Conservation (phyloP, 2,329 filamentous ascomycete genomes). For the Ascosphaera pollenicola region DNA sequence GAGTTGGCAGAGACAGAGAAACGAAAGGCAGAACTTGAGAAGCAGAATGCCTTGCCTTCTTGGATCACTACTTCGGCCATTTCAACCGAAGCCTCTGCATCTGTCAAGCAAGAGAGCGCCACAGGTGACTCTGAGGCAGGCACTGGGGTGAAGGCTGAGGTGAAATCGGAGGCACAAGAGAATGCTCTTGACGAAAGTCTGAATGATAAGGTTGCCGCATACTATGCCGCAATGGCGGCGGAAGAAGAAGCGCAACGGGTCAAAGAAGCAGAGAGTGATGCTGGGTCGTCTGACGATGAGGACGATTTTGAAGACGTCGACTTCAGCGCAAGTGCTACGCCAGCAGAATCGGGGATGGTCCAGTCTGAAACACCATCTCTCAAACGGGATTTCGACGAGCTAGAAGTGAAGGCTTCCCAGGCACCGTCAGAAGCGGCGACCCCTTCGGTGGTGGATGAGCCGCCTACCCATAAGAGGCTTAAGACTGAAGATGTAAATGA, state of each 20-base stretch:
- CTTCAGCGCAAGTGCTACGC: constrained; percentile 9
- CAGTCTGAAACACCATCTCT: too few relatives aligned
- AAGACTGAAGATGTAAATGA: too few relatives aligned
- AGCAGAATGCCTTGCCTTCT: constrained; percentile 29
- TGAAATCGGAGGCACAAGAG: constrained; percentile 20
- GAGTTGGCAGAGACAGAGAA: constrained; percentile 26
- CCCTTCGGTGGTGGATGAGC: too few relatives aligned
- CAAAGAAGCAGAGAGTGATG: constrained; percentile 16
- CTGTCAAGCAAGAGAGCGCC: constrained; percentile 2
- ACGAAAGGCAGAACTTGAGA: constrained; percentile 25
- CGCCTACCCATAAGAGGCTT: too few relatives aligned
- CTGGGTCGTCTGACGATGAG: constrained; percentile 18
- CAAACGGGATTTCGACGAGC: too few relatives aligned
- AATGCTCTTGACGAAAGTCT: constrained; percentile 17
- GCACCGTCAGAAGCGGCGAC: too few relatives aligned
- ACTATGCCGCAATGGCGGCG: constrained; percentile 23
- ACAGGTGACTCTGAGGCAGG: constrained; percentile 4
- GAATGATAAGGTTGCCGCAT: constrained; percentile 24
- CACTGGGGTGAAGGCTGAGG: constrained; percentile 9
- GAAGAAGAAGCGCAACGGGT: constrained; percentile 13
- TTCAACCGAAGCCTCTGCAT: constrained; percentile 2
- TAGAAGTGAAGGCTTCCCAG: too few relatives aligned
- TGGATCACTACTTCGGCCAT: constrained; percentile 32
- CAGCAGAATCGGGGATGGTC: constrained; percentile 5
- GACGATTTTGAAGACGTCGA: constrained; percentile 23